Conservation (phyloP, 2,329 filamentous ascomycete genomes). For the Trichoderma endophyticum region DNA sequence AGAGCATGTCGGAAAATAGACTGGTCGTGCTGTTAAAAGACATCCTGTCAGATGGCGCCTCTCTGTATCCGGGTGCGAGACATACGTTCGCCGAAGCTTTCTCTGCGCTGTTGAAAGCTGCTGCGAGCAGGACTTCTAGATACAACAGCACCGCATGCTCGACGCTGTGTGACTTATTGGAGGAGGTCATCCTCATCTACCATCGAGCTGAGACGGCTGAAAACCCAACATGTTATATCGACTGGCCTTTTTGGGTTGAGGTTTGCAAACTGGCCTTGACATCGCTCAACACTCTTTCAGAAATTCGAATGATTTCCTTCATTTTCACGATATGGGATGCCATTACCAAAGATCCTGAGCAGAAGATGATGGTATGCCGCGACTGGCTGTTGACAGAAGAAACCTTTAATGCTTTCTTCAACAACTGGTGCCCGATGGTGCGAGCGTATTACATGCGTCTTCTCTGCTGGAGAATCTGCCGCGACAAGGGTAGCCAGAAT, state of each 20-base stretch:
- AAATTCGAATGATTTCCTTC: conserved; percentile 80
- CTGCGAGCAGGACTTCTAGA: conserved; percentile 70
- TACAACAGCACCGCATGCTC: conserved; percentile 84
- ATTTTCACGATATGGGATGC: conserved; percentile 77
- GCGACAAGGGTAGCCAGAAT: conserved; percentile 65
- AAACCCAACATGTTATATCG: conserved; percentile 48
- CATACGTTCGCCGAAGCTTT: conserved; percentile 76
- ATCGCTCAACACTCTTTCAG: conserved; percentile 85
- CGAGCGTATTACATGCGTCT: conserved; percentile 89
- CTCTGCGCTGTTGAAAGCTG: conserved; percentile 67
- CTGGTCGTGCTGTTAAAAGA: conserved; percentile 79
- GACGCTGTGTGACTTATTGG: conserved; percentile 85
- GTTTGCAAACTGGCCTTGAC: conserved; percentile 76
- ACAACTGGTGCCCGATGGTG: conserved; percentile 95
- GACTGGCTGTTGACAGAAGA: conserved; percentile 72
- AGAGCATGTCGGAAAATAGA: conserved; percentile 85
- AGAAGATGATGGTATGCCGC: conserved; percentile 68
- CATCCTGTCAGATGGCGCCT: conserved; percentile 56
- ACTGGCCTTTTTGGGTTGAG: conserved; percentile 83
- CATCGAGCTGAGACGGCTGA: conserved; percentile 45
- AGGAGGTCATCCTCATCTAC: conserved; percentile 70
- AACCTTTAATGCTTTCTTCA: conserved; percentile 79
- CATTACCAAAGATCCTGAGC: conserved; percentile 59
- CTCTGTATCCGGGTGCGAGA: conserved; percentile 44
- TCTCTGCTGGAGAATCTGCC: conserved; percentile 82